Evolutionary conservation across 805 yeast genomes (phyloP), one percentile per base, ranked within the genome.

Genomic region (Candida golubevii): DNA sequence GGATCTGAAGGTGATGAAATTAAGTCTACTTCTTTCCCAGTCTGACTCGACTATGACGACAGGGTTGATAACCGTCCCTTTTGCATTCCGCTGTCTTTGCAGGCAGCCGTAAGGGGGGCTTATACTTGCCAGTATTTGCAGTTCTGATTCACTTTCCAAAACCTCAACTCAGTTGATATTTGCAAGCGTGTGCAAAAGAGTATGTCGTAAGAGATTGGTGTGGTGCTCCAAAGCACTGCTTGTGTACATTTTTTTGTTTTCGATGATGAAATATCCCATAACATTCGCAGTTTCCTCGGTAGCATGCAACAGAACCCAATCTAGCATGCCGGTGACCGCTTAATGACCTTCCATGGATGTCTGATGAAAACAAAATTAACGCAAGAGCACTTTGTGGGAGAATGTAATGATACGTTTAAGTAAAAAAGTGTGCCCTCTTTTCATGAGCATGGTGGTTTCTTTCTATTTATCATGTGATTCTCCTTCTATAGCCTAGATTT

Each of bases 221-320:
- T 18, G 23, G 23, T 18, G 23, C 23, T 18, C 23, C 23, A 18
- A 18, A 18, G 5, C 23, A 18, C 23, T 18, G 23, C 23, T 18
- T 18, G 23, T 18, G 23, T 18, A 18, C 23, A 18, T 18, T 18
- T n/a, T 15, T 42, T 36, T 42, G 66, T 47, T 59, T 59, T 58
- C 80, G 60, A 72, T 84, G 93, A 85, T 84, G 90, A 84, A 80
- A 72, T 69, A 68, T 72, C 67, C 82, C 83, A 74, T 73, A 69
- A 83, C 93, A 84, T 84, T 85, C 93, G 91, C 93, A 85, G 93
- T 85, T 84, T 85, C 90, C 91, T 79, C 93, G 93, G 90, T 83
- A 85, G 86, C 80, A 75, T 80, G 82, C 89, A 77, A 69, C 70
- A 70, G 88, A 84, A 83, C 90, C 90, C 85, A 84, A 75, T 82